phyloP scores from a whole-genome alignment of 108 stramenopile genomes.

The Craspedostauros australis region DNA sequence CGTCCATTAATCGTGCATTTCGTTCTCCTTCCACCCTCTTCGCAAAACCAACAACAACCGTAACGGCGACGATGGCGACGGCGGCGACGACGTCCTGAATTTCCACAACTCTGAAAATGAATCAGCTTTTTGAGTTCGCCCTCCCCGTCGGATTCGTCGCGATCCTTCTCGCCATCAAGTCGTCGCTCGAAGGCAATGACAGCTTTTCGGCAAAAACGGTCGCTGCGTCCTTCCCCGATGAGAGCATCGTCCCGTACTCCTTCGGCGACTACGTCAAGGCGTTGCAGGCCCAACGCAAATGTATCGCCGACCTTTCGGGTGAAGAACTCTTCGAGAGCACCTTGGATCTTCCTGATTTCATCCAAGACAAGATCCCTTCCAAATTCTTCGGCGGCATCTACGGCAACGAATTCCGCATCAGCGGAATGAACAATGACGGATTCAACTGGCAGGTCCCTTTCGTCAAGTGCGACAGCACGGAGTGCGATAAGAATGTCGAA shows the following conservation, averaged over 20 bases:
- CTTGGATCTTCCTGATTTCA: too few relatives aligned
- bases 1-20: too few relatives aligned
- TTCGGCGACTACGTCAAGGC: constrained; percentile 68
- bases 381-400: too few relatives aligned
- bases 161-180: constrained; percentile 58
- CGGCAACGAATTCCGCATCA: too few relatives aligned
- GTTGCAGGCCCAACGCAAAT: constrained; percentile 50
- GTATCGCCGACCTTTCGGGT: too few relatives aligned
- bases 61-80: too few relatives aligned
- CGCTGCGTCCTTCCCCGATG: constrained; percentile 39
- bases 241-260: constrained; percentile 34
- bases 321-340: too few relatives aligned
- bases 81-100: too few relatives aligned
- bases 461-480: constrained; percentile 56
- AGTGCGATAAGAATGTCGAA: constrained; percentile 41
- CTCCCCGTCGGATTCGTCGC: constrained; percentile 58
- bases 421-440: constrained; percentile 24
- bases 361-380: too few relatives aligned
- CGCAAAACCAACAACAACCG: too few relatives aligned
- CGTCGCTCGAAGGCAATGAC: constrained; percentile 31
- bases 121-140: constrained; percentile 52
- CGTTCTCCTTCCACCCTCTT: too few relatives aligned
- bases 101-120: neutral
- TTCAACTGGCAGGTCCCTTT: constrained; percentile 71
- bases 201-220: constrained; percentile 33